A percentile compares a stretch with the other conserved stretches of the same genome.
These are phyloP conservation scores for Xylariaceae sp. DNA, from an alignment of 2,329 filamentous ascomycete species.

Conservation along the genomic window DNA sequence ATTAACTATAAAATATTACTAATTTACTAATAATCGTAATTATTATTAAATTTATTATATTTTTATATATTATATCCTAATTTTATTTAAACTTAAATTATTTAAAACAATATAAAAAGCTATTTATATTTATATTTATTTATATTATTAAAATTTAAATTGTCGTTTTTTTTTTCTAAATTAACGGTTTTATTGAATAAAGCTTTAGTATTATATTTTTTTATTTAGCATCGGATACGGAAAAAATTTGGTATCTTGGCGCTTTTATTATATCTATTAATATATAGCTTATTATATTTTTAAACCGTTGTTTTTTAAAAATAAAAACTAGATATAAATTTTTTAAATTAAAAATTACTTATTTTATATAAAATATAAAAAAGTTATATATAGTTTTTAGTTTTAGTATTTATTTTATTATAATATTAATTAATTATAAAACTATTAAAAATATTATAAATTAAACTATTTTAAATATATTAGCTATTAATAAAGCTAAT, in stretches of 20 bases:
- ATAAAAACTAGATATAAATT: not conserved
- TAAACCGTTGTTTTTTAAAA: conserved; percentile 2
- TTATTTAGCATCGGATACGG: conserved; percentile 1
- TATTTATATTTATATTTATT: not conserved
- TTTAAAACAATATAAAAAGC: conserved; percentile 1
- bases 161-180: not conserved
- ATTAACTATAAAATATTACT: not conserved
- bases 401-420: not conserved
- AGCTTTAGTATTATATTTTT: conserved; percentile 6
- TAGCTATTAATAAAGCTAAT: too few relatives aligned
- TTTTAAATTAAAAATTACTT: conserved; percentile 3
- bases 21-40: too few relatives aligned
- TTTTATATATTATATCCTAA: not conserved
- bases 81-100: not conserved
- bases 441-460: too few relatives aligned
- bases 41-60: not conserved
- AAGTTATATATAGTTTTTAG: conserved; percentile 1
- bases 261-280: not conserved
- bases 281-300: conserved; percentile 1
- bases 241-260: not conserved
- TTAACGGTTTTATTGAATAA: conserved; percentile 2
- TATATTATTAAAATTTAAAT: conserved; percentile 1
- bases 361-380: conserved; percentile 2
- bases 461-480: too few relatives aligned
- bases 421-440: conserved; percentile 2